Conservation (phyloP, 2,329 filamentous ascomycete genomes). For the Colletotrichum brevisporum region DNA sequence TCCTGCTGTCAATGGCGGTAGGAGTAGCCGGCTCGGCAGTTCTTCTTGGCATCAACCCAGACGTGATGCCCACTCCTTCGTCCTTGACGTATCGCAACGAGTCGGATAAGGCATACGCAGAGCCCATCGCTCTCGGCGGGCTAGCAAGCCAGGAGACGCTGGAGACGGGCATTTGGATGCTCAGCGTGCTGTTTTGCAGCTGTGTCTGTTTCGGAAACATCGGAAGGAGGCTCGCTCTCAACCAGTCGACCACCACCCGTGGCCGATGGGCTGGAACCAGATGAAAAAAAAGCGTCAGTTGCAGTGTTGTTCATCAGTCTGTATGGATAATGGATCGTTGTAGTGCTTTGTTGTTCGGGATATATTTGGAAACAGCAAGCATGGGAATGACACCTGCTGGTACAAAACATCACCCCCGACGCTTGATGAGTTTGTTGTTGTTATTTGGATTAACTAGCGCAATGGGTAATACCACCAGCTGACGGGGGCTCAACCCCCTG, state of each 20-base stretch:
- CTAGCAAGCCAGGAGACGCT: slow-evolving; percentile 74
- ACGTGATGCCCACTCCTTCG: slow-evolving; percentile 80
- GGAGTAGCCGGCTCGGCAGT: slow-evolving; percentile 81
- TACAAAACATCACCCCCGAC: no score
- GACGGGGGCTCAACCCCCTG: no score
- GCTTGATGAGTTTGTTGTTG: no score
- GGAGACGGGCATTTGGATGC: slow-evolving; percentile 87
- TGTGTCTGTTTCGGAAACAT: slow-evolving; percentile 97
- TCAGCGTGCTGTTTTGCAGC: slow-evolving; percentile 94
- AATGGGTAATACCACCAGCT: no score
- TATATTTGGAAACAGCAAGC: background rate
- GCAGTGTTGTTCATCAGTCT: background rate
- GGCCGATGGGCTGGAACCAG: slow-evolving; percentile 56
- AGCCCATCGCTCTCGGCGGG: slow-evolving; percentile 62
- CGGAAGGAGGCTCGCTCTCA: slow-evolving; percentile 81
- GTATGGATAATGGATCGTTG: background rate
- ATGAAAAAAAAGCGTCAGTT: slow-evolving; percentile 13
- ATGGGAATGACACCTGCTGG: no score
- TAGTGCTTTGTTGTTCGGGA: background rate
- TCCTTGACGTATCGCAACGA: slow-evolving; percentile 50
- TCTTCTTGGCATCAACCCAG: slow-evolving; percentile 81
- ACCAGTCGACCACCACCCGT: slow-evolving; percentile 55
- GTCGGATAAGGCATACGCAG: slow-evolving; percentile 40
- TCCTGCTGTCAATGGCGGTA: slow-evolving; percentile 82
- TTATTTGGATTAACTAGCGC: no score